Base-by-base conservation (phyloP, 1,284 basidiomycete genomes). In the Schizophyllum amplum region DNA sequence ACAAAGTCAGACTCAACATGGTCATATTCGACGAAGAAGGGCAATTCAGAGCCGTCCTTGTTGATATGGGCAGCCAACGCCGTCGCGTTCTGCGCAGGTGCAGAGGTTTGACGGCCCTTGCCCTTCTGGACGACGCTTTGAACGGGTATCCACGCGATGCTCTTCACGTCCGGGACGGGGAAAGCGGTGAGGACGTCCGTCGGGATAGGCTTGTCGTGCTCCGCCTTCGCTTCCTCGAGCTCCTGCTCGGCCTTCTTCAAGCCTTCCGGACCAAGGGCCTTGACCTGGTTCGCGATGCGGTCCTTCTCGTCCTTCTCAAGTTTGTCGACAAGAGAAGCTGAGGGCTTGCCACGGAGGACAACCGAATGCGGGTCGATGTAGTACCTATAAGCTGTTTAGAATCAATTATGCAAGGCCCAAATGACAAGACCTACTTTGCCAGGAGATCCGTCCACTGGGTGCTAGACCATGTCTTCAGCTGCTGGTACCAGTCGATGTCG, bases 1-100 rank as follows among this genome's bases (percentile, higher is more conserved):
- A 98, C 84, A 69, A 99, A 99, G 67, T 95, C 91, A 5, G 95
- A 98, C 86, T 94, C 81, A 55, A 93, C 89, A 67, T 91, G 85
- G 63, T 92, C 90, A 67, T 92, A 99, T 67, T 98, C 90, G 1
- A 96, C 82, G 68, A 95, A 96, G 76, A 94, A 96, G 0, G 96
- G 87, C 50, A 96, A 70, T 1, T 75, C 65, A 1, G 76, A 67
- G 0, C 85, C 85, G 64, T 98, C 95, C 1, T 75, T 69, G 52
- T 85, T 79, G 50, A 99, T 75, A 66, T 92, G 82, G 55, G 76
- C 75, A 60, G 82, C 78, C 20, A 98, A 73, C 22, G 72, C 64
- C 59, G 66, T 65, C 51, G 68, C 67, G 55, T 67, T 64, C 61
- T 66, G 59, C n/a, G 67, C 57, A 26, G 64, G 53, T 47, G 62